Percentiles rank a stretch among this genome's conserved stretches.
phyloP scores from a whole-genome alignment of 2,329 filamentous ascomycete species.

The Colletotrichum filicis region DNA sequence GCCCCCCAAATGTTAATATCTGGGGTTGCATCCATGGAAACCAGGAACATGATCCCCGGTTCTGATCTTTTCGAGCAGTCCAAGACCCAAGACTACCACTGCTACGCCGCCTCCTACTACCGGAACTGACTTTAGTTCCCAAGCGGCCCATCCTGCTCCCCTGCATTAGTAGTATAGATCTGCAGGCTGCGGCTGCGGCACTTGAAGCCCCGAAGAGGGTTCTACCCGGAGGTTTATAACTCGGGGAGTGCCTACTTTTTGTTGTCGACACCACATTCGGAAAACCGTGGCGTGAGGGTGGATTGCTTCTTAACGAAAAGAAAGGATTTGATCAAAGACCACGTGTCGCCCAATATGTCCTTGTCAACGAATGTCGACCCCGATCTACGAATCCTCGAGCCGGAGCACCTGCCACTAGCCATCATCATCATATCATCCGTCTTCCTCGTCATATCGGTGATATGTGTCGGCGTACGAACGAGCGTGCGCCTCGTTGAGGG shows the following conservation, averaged over 20 bases:
- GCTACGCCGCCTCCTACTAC: constrained; percentile 3
- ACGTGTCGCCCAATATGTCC: constrained; percentile 17
- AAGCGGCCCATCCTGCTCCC: background rate
- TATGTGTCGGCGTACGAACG: constrained; percentile 27
- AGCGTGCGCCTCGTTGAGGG: constrained; percentile 21
- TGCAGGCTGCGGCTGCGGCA: background rate
- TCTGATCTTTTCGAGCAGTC: constrained; percentile 11
- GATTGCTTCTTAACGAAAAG: background rate
- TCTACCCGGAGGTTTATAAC: constrained; percentile 11
- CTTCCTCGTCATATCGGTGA: constrained; percentile 26
- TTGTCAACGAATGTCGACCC: constrained; percentile 26
- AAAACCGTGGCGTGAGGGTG: background rate
- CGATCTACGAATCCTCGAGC: constrained; percentile 24
- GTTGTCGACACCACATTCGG: background rate
- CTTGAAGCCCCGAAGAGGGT: background rate
- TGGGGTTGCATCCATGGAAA: constrained; percentile 28
- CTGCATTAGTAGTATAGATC: constrained; percentile 11
- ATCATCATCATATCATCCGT: constrained; percentile 30
- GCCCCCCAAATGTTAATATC: constrained; percentile 7
- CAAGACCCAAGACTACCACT: background rate
- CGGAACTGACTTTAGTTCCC: background rate
- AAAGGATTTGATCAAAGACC: background rate
- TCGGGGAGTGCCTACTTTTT: constrained; percentile 1
- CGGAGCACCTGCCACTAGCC: constrained; percentile 21
- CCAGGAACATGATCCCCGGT: constrained; percentile 11